Base-by-base conservation (phyloP, 495 filamentous ascomycete genomes). In the Xylaria intraflava region DNA sequence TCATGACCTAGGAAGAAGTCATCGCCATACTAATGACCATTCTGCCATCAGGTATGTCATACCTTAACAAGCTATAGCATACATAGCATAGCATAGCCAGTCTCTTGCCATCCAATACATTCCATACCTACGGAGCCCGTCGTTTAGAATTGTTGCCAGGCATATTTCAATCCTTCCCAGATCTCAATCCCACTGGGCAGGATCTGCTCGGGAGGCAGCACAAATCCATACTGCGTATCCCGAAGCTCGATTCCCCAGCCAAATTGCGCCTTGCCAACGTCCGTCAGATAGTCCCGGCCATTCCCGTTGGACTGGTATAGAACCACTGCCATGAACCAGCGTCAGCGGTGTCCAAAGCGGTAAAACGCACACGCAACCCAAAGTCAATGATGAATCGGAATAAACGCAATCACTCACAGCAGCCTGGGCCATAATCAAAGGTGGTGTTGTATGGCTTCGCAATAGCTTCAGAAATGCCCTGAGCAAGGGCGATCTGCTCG, bases 161-260 rank as follows among this genome's bases (percentile, higher is more conserved):
- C 47, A 58, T 80, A 82, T 63, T 62, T 69, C 51, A 82, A 56
- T 0, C 79, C 82, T 27, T 73, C 81, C 69, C 69, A 85, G 53
- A 72, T 63, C 71, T 85, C 82, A 45, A 71, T 55, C 4, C 62
- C 68, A 3, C 58, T 72, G 0, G 81, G 80, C 61, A 70, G 6
- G 51, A 85, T 85, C 62, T 82, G 78, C 10, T 66, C 55, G 0
- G 78, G 64, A 1, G 82, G 81, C 58, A 85, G 65, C 1, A 85
- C 64, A 46, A 85, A 85, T 5, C 82, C 82, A 54, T 71, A 68
- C 8, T 52, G 50, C 60, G 61, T 72, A 53, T 69, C 64, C 5
- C 73, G 49, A 10, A 84, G 62, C 73, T 84, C 81, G 17, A 74
- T 67, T 0, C 82, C 81, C 59, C 77, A 84, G 14, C 72, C 70